Percentiles rank a stretch among this genome's conserved stretches.
Evolutionary conservation across 2,329 filamentous ascomycete genomes (phyloP).

Genomic region (Pseudocercospora eumusae): DNA sequence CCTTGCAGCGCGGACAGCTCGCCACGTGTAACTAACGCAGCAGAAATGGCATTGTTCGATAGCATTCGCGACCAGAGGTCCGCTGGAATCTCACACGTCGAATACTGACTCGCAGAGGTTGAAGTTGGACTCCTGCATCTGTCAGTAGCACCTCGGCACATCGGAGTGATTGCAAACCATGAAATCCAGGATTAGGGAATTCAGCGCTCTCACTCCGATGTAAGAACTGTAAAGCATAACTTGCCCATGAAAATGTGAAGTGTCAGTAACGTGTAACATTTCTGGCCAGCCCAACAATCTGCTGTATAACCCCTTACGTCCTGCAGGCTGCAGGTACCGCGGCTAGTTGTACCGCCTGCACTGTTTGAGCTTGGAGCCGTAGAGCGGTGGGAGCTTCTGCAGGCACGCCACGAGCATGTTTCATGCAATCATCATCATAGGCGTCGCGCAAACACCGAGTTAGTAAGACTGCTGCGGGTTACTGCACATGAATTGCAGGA

Average conservation of each 20-base stretch:
- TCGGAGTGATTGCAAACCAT: no score
- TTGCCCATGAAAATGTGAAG: neutral
- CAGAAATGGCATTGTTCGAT: neutral
- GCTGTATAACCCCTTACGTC: constrained; percentile 3
- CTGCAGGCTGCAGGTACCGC: constrained; percentile 9
- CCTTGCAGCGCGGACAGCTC: constrained; percentile 2
- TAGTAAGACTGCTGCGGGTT: constrained; percentile 2
- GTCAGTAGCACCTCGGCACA: no score
- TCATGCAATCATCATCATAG: no score
- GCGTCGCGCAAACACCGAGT: neutral
- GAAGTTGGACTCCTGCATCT: no score
- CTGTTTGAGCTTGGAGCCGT: neutral
- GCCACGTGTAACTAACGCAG: neutral
- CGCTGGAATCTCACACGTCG: neutral
- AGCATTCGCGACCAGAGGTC: neutral
- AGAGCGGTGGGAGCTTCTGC: neutral
- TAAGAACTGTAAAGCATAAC: neutral
- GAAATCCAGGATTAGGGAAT: no score
- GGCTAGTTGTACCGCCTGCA: constrained; percentile 7
- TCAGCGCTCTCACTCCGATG: no score
- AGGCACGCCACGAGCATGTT: constrained; percentile 4
- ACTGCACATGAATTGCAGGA: neutral
- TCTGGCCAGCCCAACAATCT: neutral
- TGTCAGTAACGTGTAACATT: neutral
- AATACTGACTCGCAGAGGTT: neutral